Evolutionary conservation across 495 filamentous ascomycete genomes (phyloP), one percentile per base, ranked within the genome.

Genomic region (Aspergillus saccharolyticus): DNA sequence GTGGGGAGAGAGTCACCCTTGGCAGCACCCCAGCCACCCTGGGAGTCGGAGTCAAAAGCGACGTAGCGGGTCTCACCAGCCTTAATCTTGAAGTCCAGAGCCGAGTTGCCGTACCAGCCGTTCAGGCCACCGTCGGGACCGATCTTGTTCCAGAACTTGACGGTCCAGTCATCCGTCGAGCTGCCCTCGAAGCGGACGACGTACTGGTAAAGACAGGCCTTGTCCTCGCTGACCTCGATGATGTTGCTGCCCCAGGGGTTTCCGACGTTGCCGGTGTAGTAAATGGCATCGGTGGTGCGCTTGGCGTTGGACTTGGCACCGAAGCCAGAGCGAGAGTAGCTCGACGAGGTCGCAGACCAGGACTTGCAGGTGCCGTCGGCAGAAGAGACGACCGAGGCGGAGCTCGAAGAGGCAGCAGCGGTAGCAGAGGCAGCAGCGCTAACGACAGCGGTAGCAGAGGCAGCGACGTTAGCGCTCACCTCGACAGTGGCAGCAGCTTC

Each of bases 181-280:
- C 63, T 69, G 52, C 79, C 80, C 53, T 68, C 66, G 63, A 82
- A 74, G 10, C 69, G 72, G 57, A 74, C 60, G 52, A 80, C 77
- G 70, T 79, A 73, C 47, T 75, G 65, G 64, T 81, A 74, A 47
- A 71, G 54, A 61, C 65, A 66, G 54, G 74, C 73, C 17, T 58
- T 60, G 47, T 60, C 54, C 28, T 71, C 70, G 51, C 47, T 20
- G 42, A 82, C 71, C 48, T 73, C 65, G 55, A 74, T 74, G 56
- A 83, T 78, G 67, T 83, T 83, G 68, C 75, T 76, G 39, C 80
- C 80, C 67, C 79, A 80, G 15, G 81, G 78, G 52, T 8, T 56
- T 53, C 81, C 81, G 45, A 71, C 55, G 66, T 83, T 83, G 52
- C 79, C 78, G 17, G 58, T 50, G 57, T 72, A 69, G 30, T 58